A percentile compares a stretch with the other conserved stretches of the same genome.
These are phyloP conservation scores for Candida bentonensis DNA, from an alignment of 805 yeast genomes.

Conservation along the genomic window DNA sequence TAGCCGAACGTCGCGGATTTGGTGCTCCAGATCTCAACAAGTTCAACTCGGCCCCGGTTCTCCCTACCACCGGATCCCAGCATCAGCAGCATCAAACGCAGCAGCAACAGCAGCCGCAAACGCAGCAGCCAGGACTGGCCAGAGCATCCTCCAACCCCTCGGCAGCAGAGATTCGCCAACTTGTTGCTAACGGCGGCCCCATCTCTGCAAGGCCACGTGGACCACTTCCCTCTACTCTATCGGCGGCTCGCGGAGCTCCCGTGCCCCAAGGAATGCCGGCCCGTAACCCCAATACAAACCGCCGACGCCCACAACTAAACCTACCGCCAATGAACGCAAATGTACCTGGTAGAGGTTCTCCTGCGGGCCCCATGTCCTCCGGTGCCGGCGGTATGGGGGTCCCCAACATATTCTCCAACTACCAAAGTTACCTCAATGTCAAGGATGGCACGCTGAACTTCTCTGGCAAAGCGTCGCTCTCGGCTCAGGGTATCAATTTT, in stretches of 20 bases:
- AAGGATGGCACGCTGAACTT: conserved; percentile 86
- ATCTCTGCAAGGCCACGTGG: too few relatives aligned
- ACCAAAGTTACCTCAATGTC: conserved; percentile 78
- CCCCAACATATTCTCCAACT: conserved; percentile 50
- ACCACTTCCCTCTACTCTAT: too few relatives aligned
- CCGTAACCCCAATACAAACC: conserved; percentile 2
- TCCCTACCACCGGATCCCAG: conserved; percentile 11
- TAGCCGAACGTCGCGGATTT: neutral
- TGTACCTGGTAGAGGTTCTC: conserved; percentile 15
- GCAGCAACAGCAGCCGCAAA: too few relatives aligned
- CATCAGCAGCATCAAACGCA: too few relatives aligned
- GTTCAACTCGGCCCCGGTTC: conserved; percentile 8
- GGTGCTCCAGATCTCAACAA: neutral
- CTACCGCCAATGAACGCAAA: conserved; percentile 16
- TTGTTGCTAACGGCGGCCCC: neutral
- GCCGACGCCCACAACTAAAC: conserved; percentile 9
- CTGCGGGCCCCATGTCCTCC: conserved; percentile 4
- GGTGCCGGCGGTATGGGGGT: conserved; percentile 6
- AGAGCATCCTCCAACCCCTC: neutral
- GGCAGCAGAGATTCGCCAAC: neutral
- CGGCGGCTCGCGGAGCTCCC: conserved; percentile 2
- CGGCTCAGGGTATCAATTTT: conserved; percentile 85
- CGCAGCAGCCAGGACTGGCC: too few relatives aligned
- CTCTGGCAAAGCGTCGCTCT: conserved; percentile 84
- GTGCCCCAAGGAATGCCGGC: too few relatives aligned